Evolutionary conservation across 306 rosid species (phyloP), one percentile per base, ranked within the genome.

Genomic region (Mimosa pudica): DNA sequence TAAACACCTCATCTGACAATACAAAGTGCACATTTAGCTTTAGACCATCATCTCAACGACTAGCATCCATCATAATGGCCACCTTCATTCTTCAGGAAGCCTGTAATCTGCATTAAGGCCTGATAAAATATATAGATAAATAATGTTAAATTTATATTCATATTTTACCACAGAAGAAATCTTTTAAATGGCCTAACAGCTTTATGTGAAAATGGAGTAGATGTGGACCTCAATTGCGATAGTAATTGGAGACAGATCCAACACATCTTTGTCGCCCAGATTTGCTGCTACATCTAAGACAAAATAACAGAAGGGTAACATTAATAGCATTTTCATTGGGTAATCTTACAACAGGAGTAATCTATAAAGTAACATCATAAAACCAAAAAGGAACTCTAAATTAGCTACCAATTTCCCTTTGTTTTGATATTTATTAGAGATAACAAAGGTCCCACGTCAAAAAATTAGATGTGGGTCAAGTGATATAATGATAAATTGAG

Each of bases 141-240:
- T 35, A 52, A 65, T 18, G 24, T 35, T 36, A 52, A 64, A 67
- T 47, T 13, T 11, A 48, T 1, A 77, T 75, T 64, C 41, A 13
- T 73, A 49, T 61, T 63, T 64, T 8, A 33, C 44, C 52, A 30
- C 20, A 9, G 2, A 54, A 13, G 14, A 48, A 80, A 35, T 7
- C 5, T 65, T 65, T 70, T 18, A 46, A 33, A 4, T 62, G 30
- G 58, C 41, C 4, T n/a, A 65, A 33, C 54, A 71, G 71, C 57
- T 13, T 24, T 20, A 24, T 62, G 74, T 75, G 46, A 20, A 30
- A 18, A 10, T n/a, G 55, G 75, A 24, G 45, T 48, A 46, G 66
- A 79, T 20, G n/a, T 45, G 58, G 11, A 89, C 98, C 98, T 92
- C 97, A 62, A 92, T 71, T 69, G 97, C 96, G 58, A 94, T 89